These are phyloP conservation scores for Uronychia setigera DNA, from an alignment of 73 alveolate species.

Conservation along the genomic window DNA sequence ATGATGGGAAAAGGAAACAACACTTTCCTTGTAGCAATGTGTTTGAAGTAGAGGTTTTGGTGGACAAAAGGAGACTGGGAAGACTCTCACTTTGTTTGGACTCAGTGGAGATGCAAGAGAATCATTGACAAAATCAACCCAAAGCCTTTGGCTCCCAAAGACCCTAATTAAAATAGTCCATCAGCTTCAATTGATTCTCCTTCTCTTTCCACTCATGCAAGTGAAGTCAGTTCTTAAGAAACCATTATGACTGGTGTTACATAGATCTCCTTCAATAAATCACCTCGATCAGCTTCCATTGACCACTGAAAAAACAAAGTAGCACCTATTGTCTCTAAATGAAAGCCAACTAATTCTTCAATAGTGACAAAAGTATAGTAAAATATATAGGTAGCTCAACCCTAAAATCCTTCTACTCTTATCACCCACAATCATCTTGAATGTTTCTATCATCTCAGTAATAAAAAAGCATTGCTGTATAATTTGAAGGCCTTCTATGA, in stretches of 20 bases:
- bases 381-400: not conserved
- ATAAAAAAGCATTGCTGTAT: conserved; percentile 43
- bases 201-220: not conserved
- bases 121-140: not conserved
- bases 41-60: conserved; percentile 68
- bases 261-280: too few relatives aligned
- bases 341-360: not conserved
- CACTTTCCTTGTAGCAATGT: conserved; percentile 54
- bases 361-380: not conserved
- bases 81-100: conserved; percentile 69
- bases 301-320: not conserved
- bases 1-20: conserved; percentile 90
- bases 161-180: not conserved
- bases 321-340: not conserved
- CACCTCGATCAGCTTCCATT: not conserved
- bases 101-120: conserved; percentile 46
- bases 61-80: conserved; percentile 68
- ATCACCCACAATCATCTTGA: conserved; percentile 47
- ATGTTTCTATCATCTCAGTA: conserved; percentile 38
- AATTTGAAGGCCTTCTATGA: conserved; percentile 38
- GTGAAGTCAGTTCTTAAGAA: not conserved
- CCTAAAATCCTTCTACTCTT: too few relatives aligned
- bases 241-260: not conserved
- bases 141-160: not conserved
- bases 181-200: not conserved